phyloP scores from a whole-genome alignment of 2,329 filamentous ascomycete genomes.

The Alternaria dauci region DNA sequence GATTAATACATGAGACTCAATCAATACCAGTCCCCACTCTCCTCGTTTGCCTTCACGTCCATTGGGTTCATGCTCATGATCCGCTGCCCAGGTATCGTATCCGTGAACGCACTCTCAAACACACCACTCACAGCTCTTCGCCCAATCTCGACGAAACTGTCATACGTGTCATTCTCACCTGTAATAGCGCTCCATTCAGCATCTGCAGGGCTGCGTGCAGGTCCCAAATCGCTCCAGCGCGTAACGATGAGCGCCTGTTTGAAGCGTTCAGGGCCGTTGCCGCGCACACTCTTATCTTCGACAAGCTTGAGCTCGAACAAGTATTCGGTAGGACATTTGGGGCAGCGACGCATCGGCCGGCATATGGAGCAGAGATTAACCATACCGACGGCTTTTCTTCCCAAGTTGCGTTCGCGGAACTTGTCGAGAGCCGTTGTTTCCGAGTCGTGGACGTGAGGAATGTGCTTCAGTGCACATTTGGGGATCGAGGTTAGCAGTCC shows the following conservation, averaged over 20 bases:
- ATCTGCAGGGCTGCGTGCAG: slow-evolving; percentile 56
- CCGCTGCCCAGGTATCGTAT: slow-evolving; percentile 65
- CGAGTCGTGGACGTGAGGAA: slow-evolving; percentile 54
- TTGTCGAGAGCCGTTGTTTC: slow-evolving; percentile 56
- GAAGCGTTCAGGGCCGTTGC: slow-evolving; percentile 58
- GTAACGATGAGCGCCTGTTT: slow-evolving; percentile 69
- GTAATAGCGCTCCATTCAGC: slow-evolving; percentile 64
- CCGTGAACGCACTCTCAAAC: slow-evolving; percentile 66
- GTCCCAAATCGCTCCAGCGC: slow-evolving; percentile 69
- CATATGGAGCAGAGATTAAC: slow-evolving; percentile 65
- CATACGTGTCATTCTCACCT: slow-evolving; percentile 53
- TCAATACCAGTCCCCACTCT: slow-evolving; percentile 67
- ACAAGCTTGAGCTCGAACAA: slow-evolving; percentile 67
- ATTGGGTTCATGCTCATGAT: slow-evolving; percentile 67
- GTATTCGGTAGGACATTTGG: slow-evolving; percentile 69
- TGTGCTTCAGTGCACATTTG: slow-evolving; percentile 68
- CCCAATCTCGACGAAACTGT: slow-evolving; percentile 64
- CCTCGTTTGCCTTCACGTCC: slow-evolving; percentile 62
- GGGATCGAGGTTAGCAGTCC: slow-evolving; percentile 67
- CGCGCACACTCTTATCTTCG: slow-evolving; percentile 59
- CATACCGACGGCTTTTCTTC: slow-evolving; percentile 51
- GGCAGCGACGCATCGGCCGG: slow-evolving; percentile 67
- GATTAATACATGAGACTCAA: not conserved
- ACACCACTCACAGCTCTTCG: slow-evolving; percentile 65
- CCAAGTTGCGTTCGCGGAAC: slow-evolving; percentile 31